phyloP scores from a whole-genome alignment of 805 yeast species.

The Candida jianshihensis region DNA sequence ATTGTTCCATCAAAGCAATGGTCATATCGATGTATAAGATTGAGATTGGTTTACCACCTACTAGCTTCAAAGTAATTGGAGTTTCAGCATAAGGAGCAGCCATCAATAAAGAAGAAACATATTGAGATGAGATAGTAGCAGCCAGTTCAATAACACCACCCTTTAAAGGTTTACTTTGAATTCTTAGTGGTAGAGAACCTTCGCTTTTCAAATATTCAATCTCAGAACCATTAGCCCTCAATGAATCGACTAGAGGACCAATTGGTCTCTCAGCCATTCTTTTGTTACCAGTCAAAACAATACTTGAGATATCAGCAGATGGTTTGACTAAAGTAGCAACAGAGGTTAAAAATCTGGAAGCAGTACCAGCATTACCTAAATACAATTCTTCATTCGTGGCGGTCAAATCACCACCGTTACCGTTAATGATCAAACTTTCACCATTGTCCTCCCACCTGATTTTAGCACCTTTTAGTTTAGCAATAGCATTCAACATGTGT shows the following conservation, averaged over 20 bases:
- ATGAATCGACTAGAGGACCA: constrained; percentile 92
- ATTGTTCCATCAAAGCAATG: constrained; percentile 85
- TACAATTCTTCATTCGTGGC: constrained; percentile 67
- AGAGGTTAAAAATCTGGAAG: constrained; percentile 88
- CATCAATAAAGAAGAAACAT: constrained; percentile 93
- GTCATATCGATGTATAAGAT: constrained; percentile 97
- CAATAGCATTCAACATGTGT: constrained; percentile 86
- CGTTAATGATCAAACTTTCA: constrained; percentile 75
- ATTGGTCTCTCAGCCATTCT: constrained; percentile 98
- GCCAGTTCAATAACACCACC: constrained; percentile 94
- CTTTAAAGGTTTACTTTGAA: constrained; percentile 64
- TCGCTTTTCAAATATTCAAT: constrained; percentile 63
- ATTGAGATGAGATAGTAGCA: constrained; percentile 95
- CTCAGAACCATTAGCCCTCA: constrained; percentile 69
- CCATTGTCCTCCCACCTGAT: constrained; percentile 84
- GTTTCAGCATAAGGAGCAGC: constrained; percentile 92
- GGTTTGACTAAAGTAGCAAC: constrained; percentile 79
- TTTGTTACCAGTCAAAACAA: constrained; percentile 84
- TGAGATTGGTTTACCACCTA: constrained; percentile 96
- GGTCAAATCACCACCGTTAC: constrained; percentile 72
- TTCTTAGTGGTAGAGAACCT: constrained; percentile 82
- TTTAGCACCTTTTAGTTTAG: constrained; percentile 72
- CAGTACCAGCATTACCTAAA: constrained; percentile 97
- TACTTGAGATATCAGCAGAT: constrained; percentile 32
- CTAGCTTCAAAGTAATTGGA: constrained; percentile 81